phyloP scores from a whole-genome alignment of 2,329 filamentous ascomycete genomes.

The Colletotrichum musicola region DNA sequence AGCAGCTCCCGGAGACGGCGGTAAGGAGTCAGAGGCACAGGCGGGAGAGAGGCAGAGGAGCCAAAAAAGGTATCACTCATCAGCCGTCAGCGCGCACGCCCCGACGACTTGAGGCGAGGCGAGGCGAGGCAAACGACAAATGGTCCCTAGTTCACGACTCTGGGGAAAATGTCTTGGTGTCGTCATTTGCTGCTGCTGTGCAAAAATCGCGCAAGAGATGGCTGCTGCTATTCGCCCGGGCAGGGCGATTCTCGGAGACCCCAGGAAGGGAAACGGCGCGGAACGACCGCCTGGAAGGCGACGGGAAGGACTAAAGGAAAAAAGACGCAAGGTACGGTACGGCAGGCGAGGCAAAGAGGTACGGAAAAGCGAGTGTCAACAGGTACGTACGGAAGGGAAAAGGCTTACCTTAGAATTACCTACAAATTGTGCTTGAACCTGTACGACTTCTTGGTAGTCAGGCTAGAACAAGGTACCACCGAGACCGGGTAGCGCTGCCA shows the following conservation, averaged over 20 bases:
- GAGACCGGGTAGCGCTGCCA: conserved; percentile 24
- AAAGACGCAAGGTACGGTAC: conserved; percentile 4
- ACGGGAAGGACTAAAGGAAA: neutral
- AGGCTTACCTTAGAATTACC: conserved; percentile 37
- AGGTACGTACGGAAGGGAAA: conserved; percentile 28
- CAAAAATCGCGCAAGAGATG: conserved; percentile 36
- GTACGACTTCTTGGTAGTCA: conserved; percentile 23
- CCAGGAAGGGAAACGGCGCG: conserved; percentile 32
- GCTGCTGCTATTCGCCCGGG: conserved; percentile 19
- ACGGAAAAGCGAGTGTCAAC: conserved; percentile 19
- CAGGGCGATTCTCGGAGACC: conserved; percentile 23
- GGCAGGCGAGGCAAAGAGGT: conserved; percentile 9
- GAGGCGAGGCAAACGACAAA: conserved; percentile 21
- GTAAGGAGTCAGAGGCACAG: neutral
- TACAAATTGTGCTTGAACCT: conserved; percentile 31
- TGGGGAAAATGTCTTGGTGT: conserved; percentile 19
- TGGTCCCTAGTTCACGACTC: neutral
- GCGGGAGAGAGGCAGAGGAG: neutral
- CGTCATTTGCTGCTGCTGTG: conserved; percentile 32
- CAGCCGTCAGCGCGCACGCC: conserved; percentile 8
- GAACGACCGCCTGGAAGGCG: conserved; percentile 21
- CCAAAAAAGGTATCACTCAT: too few relatives aligned
- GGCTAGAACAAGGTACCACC: conserved; percentile 27
- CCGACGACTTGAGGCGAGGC: conserved; percentile 18
- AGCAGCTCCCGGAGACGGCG: neutral